Conservation (phyloP, 768 basidiomycete genomes). For the Vishniacozyma victoriae region DNA sequence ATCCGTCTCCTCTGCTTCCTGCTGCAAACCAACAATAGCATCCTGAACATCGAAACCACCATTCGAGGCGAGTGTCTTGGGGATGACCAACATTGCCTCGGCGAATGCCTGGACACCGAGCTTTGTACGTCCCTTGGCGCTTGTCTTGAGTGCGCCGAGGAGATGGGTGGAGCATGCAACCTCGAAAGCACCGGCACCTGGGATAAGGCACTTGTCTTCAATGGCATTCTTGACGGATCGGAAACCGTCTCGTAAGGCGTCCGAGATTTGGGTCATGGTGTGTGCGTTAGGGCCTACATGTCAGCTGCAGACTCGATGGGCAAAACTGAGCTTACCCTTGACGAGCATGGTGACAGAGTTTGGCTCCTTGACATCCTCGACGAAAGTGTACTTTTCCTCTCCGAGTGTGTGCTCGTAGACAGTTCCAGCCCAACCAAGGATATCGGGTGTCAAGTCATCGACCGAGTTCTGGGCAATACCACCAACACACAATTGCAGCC, state of each 20-base stretch:
- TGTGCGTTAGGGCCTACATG: slow-evolving; percentile 74
- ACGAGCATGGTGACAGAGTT: slow-evolving; percentile 92
- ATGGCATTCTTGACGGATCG: slow-evolving; percentile 94
- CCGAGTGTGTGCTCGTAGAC: slow-evolving; percentile 99
- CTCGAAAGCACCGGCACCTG: slow-evolving; percentile 98
- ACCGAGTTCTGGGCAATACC: slow-evolving; percentile 96
- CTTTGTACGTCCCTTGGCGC: slow-evolving; percentile 87
- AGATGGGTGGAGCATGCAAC: slow-evolving; percentile 84
- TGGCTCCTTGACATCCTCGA: slow-evolving; percentile 92
- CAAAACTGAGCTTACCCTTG: slow-evolving; percentile 56
- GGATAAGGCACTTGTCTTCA: slow-evolving; percentile 80
- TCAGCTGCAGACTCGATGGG: background rate
- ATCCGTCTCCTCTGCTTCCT: slow-evolving; percentile 74
- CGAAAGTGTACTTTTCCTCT: slow-evolving; percentile 96
- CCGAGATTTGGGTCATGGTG: slow-evolving; percentile 92
- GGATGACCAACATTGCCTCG: slow-evolving; percentile 86
- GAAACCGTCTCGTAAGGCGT: slow-evolving; percentile 94
- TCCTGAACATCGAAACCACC: slow-evolving; percentile 98
- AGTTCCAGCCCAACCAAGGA: slow-evolving; percentile 94
- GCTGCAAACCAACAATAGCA: slow-evolving; percentile 83
- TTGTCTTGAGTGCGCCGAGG: slow-evolving; percentile 68
- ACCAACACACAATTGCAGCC: slow-evolving; percentile 87
- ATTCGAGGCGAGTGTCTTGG: slow-evolving; percentile 92
- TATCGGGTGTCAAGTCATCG: slow-evolving; percentile 83
- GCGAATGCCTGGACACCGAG: slow-evolving; percentile 97